Evolutionary conservation across 306 rosid genomes (phyloP).

Genomic region (Styphnolobium japonicum): DNA sequence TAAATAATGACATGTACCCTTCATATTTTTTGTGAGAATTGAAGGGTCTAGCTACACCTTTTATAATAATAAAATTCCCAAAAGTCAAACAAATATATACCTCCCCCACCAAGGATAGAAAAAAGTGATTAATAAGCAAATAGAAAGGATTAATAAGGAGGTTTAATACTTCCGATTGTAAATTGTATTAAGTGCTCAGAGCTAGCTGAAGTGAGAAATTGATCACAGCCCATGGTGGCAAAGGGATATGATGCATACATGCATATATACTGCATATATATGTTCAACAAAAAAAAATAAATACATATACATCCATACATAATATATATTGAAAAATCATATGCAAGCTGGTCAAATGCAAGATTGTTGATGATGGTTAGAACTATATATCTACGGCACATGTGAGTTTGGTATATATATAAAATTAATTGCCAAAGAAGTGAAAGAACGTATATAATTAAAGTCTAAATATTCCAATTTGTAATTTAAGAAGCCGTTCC

Average conservation of each 20-base stretch:
- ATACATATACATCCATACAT: background rate
- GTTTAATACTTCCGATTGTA: no score
- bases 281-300: background rate
- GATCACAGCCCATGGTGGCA: no score
- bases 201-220: no score
- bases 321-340: background rate
- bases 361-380: constrained; percentile 18
- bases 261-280: background rate
- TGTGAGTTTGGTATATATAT: constrained; percentile 33
- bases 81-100: constrained; percentile 27
- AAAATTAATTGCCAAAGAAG: background rate
- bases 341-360: constrained; percentile 18
- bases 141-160: background rate
- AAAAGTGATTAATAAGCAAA: background rate
- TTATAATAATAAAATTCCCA: background rate
- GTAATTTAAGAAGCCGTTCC: constrained; percentile 30
- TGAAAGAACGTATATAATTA: background rate
- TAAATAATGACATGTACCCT: no score
- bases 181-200: no score
- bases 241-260: background rate
- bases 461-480: constrained; percentile 36
- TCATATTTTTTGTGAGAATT: background rate
- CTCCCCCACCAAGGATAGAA: background rate
- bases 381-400: constrained; percentile 33
- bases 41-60: background rate